Base-by-base conservation (phyloP, 352 stramenopile species). In the Globisporangium viniferum region DNA sequence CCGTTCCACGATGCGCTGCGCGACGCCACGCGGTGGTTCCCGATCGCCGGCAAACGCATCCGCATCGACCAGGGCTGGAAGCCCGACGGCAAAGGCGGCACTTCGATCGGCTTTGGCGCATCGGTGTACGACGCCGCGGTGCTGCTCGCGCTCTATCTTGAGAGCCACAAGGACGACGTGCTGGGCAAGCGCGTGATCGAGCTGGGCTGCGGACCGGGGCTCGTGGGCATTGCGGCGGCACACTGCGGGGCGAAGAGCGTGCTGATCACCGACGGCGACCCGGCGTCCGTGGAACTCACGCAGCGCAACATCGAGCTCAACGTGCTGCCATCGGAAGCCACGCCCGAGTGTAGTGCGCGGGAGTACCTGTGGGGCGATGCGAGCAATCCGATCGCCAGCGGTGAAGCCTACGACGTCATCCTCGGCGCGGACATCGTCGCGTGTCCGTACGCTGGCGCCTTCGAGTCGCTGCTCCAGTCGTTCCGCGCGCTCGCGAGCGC, bases 61-160 rank as follows among this genome's bases (percentile, higher is more conserved):
- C 68, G 75, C 33, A 91, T 95, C 59, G 77, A 89, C 60, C 88
- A 95, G 73, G 75, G 78, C 20, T 95, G 88, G 88, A 86, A 92
- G 44, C 66, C 74, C 49, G 88, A 95, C 62, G 88, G 86, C n/a
- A 76, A 75, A 33, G 88, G 88, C 20, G 88, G 88, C 14, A 95
- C 86, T 1, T 18, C 73, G 6, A 73, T 94, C 46, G 88, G 88
- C 48, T 95, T 94, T 60, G 88, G 88, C 20, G 88, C 86, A 55
- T 92, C 86, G 5, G 86, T 95, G 41, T 95, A 95, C 69, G 84
- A 94, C 35, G 84, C 86, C 6, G 84, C 88, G 9, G 74, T 95
- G 62, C 73, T 81, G n/a, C 73, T 95, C 55, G 88, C 88, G 29
- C 73, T 94, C n/a, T 95, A 90, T 65, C 66, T 95, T 3, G 83